Base-by-base conservation (phyloP, 1,284 basidiomycete species). In the Malassezia vespertilionis region DNA sequence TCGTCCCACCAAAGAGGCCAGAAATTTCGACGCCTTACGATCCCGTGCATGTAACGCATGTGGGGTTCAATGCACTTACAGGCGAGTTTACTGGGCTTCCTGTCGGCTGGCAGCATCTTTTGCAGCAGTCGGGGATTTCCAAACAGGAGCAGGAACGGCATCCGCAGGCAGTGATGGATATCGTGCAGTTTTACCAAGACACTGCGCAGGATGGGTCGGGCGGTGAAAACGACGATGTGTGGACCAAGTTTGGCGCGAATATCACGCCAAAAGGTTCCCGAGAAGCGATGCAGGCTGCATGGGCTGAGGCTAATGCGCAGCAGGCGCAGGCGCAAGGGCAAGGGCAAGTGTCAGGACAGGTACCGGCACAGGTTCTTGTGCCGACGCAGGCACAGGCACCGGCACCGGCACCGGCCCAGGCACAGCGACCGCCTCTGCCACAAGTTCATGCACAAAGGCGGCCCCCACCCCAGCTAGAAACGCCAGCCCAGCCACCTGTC, bases 1-100 rank as follows among this genome's bases (percentile, higher is more conserved):
- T 90, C 67, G 81, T 79, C 54, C 77, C 78, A 37, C 78, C 79
- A 48, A 89, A 87, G 75, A 80, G 85, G 33, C 82, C 83, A 15
- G 88, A 93, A 73, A 97, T 99, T 75, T 90, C 86, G 59, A 93
- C 88, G 2, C 91, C 78, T 0, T 97, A 95, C 72, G 93, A 97
- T 72, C 93, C 93, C n/a, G 90, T 97, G 31, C 93, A 97, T 75
- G 82, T 99, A 59, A 97, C 91, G 0, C 93, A 99, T 69, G 93
- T 97, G 69, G 93, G 91, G 53, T 97, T 96, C 79, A 95, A 97
- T 74, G 88, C 87, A 26, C 90, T 87, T 52, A 97, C 91, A 0
- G 93, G 93, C 49, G 90, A 97, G 74, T 99, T 74, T 53, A 72
- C 68, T 3, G 93, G 93, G 4, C 77, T 99, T 46, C 93, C 93